phyloP scores from a whole-genome alignment of 2,329 filamentous ascomycete species.

The Mollisiaceae sp. region DNA sequence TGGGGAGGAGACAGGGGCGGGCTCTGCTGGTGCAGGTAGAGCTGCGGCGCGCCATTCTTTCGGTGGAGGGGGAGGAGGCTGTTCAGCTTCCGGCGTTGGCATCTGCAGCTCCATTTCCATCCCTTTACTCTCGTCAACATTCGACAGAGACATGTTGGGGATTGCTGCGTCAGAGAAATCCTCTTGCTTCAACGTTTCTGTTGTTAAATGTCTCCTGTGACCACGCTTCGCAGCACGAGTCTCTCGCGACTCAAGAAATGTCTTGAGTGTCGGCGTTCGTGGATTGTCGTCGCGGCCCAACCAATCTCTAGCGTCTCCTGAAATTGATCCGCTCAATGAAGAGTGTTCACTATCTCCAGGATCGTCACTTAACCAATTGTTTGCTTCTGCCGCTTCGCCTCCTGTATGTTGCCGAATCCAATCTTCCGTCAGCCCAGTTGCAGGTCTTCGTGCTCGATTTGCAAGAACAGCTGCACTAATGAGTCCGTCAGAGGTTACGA shows the following conservation, averaged over 20 bases:
- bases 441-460: constrained; percentile 64
- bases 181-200: constrained; percentile 42
- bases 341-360: constrained; percentile 75
- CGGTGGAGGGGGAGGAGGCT: constrained; percentile 45
- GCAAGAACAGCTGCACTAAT: constrained; percentile 62
- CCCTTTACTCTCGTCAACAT: constrained; percentile 28
- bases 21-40: constrained; percentile 21
- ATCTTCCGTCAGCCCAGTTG: constrained; percentile 74
- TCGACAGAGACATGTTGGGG: constrained; percentile 34
- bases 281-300: constrained; percentile 51
- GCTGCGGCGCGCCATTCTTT: constrained; percentile 37
- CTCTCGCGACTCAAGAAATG: constrained; percentile 35
- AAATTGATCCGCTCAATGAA: constrained; percentile 71
- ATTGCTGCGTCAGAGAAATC: constrained; percentile 33
- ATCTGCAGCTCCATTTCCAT: constrained; percentile 29
- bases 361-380: constrained; percentile 85
- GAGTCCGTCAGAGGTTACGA: constrained; percentile 42
- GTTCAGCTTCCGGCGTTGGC: constrained; percentile 43
- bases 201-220: constrained; percentile 43
- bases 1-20: constrained; percentile 47
- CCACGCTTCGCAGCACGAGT: constrained; percentile 30
- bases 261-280: constrained; percentile 42
- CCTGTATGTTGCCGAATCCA: constrained; percentile 86
- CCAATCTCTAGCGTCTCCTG: constrained; percentile 54
- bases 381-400: constrained; percentile 71